Conservation (phyloP, 148 eudicot genomes). For the Silene uniflora region DNA sequence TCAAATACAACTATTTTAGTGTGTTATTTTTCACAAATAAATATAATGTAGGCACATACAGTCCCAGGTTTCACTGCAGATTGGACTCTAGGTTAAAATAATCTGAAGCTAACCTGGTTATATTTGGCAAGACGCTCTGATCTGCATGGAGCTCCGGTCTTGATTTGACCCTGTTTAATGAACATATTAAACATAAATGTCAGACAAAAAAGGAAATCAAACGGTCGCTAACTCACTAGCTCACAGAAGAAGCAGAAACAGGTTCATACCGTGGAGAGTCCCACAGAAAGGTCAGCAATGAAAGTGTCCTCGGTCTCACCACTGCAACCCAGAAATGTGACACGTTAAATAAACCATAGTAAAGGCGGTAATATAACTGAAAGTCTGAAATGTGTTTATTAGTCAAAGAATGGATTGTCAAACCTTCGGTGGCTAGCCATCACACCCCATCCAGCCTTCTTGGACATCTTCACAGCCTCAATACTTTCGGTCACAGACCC, state of each 20-base stretch:
- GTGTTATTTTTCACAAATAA: too few relatives aligned
- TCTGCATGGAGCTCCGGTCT: conserved; percentile 86
- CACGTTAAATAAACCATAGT: not conserved
- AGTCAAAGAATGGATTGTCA: not conserved
- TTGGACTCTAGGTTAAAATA: not conserved
- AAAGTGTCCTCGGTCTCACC: conserved; percentile 98
- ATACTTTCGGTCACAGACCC: conserved; percentile 96
- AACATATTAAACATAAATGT: not conserved
- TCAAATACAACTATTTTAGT: too few relatives aligned
- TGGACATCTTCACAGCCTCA: conserved; percentile 96
- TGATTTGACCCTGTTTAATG: conserved; percentile 64
- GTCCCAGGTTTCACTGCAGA: not conserved
- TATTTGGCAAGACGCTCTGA: conserved; percentile 85
- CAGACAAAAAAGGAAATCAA: not conserved
- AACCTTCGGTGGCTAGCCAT: conserved; percentile 98
- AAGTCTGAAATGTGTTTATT: not conserved
- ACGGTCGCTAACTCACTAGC: not conserved
- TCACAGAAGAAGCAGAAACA: not conserved
- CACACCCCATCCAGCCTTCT: conserved; percentile 93
- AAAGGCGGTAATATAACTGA: not conserved
- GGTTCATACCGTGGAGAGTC: conserved; percentile 82
- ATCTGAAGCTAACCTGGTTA: conserved; percentile 50
- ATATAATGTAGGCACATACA: not conserved
- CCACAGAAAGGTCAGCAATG: conserved; percentile 97
- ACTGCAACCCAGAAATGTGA: conserved; percentile 38